These are phyloP conservation scores for Podospora fimiseda DNA, from an alignment of 495 filamentous ascomycete genomes.

Conservation along the genomic window DNA sequence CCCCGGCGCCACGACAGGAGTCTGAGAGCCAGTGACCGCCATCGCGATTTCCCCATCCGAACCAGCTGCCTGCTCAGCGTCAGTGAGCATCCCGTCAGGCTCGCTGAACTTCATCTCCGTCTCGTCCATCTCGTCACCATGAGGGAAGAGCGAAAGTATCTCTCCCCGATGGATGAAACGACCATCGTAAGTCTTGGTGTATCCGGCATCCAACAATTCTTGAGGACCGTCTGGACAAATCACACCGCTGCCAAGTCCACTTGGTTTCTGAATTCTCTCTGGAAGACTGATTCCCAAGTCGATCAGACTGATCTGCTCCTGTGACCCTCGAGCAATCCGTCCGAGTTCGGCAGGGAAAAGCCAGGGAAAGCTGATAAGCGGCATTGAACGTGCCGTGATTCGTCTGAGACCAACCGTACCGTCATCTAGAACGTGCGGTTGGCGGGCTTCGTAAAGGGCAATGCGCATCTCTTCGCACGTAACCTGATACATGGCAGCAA, in stretches of 20 bases:
- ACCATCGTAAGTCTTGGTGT: slow-evolving; percentile 20
- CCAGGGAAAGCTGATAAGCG: slow-evolving; percentile 93
- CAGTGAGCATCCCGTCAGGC: not conserved
- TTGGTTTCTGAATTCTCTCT: not conserved
- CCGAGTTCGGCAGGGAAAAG: slow-evolving; percentile 70
- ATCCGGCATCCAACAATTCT: slow-evolving; percentile 14
- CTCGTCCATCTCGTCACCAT: slow-evolving; percentile 21
- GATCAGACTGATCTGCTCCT: slow-evolving; percentile 1
- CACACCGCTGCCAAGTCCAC: slow-evolving; percentile 1
- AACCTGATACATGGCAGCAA: slow-evolving; percentile 80
- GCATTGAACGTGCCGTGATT: slow-evolving; percentile 49
- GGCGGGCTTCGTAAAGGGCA: slow-evolving; percentile 42
- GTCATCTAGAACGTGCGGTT: slow-evolving; percentile 31
- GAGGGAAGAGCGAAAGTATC: slow-evolving; percentile 25
- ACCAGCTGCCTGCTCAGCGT: not conserved
- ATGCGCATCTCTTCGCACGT: slow-evolving; percentile 63
- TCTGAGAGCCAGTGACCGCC: not conserved
- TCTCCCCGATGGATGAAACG: slow-evolving; percentile 28
- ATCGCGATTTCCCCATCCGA: not conserved
- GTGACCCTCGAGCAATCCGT: slow-evolving; percentile 48
- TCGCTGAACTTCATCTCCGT: not conserved
- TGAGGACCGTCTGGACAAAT: no score
- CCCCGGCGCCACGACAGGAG: no score
- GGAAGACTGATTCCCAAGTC: not conserved
- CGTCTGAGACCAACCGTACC: slow-evolving; percentile 27